Conservation (phyloP, 306 rosid genomes). For the Inga oerstediana region DNA sequence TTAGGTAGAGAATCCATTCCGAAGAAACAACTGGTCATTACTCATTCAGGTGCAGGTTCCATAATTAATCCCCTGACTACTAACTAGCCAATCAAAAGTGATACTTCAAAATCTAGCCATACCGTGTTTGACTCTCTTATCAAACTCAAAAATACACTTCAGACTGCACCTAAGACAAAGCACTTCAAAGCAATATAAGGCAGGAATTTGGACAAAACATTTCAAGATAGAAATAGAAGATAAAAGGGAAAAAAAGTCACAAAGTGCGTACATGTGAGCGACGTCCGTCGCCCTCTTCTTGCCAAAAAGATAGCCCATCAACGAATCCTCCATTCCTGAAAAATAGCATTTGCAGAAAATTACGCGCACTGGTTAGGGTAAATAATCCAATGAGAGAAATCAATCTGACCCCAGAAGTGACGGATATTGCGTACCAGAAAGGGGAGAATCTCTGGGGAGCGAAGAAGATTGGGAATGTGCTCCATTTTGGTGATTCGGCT, state of each 20-base stretch:
- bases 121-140: neutral
- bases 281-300: constrained; percentile 86
- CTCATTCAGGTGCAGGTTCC: neutral
- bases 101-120: neutral
- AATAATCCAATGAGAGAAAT: constrained; percentile 3
- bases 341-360: constrained; percentile 8
- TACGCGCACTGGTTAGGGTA: neutral
- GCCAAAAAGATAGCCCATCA: constrained; percentile 67
- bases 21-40: neutral
- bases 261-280: constrained; percentile 72
- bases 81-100: neutral
- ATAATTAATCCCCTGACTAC: neutral
- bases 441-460: constrained; percentile 43
- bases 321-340: constrained; percentile 68
- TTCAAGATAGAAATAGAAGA: neutral
- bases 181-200: constrained; percentile 7
- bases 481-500: constrained; percentile 35
- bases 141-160: neutral
- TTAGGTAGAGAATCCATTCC: neutral
- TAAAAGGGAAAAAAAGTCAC: neutral
- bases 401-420: neutral
- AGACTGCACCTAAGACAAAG: neutral
- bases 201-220: constrained; percentile 3
- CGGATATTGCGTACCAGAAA: constrained; percentile 44
- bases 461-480: constrained; percentile 33